Conservation (phyloP, 2,329 filamentous ascomycete species). For the Fonsecaea multimorphosa region DNA sequence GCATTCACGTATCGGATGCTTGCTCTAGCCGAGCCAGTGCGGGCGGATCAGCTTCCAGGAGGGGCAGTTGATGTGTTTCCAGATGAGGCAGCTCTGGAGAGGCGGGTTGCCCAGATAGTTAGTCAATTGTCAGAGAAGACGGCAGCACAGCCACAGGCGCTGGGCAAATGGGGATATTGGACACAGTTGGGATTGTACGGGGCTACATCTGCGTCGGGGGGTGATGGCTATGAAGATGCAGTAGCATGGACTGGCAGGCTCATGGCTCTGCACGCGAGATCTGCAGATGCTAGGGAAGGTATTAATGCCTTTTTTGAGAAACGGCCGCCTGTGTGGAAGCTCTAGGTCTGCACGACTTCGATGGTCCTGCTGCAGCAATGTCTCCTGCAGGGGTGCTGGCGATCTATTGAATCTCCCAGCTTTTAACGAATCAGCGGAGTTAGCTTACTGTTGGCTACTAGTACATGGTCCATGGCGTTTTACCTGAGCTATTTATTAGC, state of each 20-base stretch:
- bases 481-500: too few species aligned
- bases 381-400: neutral
- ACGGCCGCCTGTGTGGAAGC: slow-evolving; percentile 34
- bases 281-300: slow-evolving; percentile 37
- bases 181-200: slow-evolving; percentile 35
- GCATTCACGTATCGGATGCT: slow-evolving; percentile 39
- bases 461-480: too few species aligned
- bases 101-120: slow-evolving; percentile 32
- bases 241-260: slow-evolving; percentile 37
- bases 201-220: slow-evolving; percentile 19
- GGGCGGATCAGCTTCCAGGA: slow-evolving; percentile 35
- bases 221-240: slow-evolving; percentile 39
- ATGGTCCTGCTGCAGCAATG: neutral
- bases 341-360: slow-evolving; percentile 12
- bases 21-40: slow-evolving; percentile 35
- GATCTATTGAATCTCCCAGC: too few species aligned
- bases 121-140: slow-evolving; percentile 32
- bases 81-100: slow-evolving; percentile 34
- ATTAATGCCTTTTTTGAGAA: slow-evolving; percentile 38
- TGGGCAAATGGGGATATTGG: slow-evolving; percentile 40
- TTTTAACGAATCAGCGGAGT: too few species aligned
- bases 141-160: slow-evolving; percentile 36
- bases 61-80: slow-evolving; percentile 35
- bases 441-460: too few species aligned
- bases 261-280: slow-evolving; percentile 38